Evolutionary conservation across 306 rosid genomes (phyloP), one percentile per base, ranked within the genome.

Genomic region (Sesbania bispinosa): DNA sequence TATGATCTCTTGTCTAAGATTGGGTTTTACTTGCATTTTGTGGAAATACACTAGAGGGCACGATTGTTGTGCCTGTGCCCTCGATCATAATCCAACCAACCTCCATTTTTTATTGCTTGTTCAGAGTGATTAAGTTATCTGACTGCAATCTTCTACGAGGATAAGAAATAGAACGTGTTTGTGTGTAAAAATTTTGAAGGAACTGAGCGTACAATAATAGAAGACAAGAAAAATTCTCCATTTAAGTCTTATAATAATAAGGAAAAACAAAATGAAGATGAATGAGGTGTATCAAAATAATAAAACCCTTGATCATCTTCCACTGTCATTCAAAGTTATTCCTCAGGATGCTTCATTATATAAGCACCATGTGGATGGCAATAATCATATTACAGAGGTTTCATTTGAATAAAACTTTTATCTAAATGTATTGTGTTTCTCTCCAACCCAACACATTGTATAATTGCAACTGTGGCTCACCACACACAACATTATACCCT

Each of bases 21-120:
- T 41, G 10, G 19, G 5, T 41, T 42, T 48, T 23, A 62, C 42
- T 9, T 38, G 16, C 32, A 18, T 43, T 10, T 20, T 39, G 26
- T 61, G 32, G 36, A 58, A 79, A 4, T 75, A 45, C 26, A 6
- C 61, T 39, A 33, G 57, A 62, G 26, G 21, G 23, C 30, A 29
- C 8, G 39, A 23, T 45, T 26, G 11, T 2, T 21, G 23, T 47
- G 35, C 7, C 4, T 21, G 23, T 47, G 35, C 7, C 35, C 38
- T 76, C 20, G 50, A 43, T 35, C 60, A n/a, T 9, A 15, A 62
- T 62, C 71, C 46, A 43, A 14, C 10, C 26, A 29, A 62, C 6
- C 62, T 62, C 74, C 20, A n/a, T 14, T 62, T 70, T 70, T 6
- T 19, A 14, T 69, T 52, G 52, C 60, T 41, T 58, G 54, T 70